phyloP scores from a whole-genome alignment of 1,284 basidiomycete genomes.

The Ustilago trichophora region DNA sequence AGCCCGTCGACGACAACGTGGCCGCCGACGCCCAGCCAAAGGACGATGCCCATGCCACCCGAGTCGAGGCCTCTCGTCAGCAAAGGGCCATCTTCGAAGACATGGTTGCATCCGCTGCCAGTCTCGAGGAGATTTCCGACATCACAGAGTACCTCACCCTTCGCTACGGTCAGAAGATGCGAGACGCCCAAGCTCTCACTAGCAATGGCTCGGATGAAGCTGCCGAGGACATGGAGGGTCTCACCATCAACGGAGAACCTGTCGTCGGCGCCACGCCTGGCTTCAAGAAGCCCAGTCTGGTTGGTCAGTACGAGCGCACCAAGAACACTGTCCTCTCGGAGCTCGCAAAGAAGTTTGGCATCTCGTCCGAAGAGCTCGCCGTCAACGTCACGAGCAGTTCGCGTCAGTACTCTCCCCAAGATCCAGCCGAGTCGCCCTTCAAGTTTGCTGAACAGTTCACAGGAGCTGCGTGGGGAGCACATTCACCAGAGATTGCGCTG shows the following conservation, averaged over 20 bases:
- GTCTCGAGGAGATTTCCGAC: conserved; percentile 88
- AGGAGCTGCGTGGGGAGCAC: conserved; percentile 42
- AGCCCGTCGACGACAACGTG: conserved; percentile 78
- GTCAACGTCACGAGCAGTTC: conserved; percentile 76
- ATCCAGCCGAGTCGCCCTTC: conserved; percentile 42
- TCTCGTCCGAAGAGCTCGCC: conserved; percentile 80
- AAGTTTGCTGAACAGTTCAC: conserved; percentile 62
- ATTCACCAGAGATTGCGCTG: conserved; percentile 49
- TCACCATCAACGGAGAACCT: conserved; percentile 29
- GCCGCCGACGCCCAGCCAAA: conserved; percentile 39
- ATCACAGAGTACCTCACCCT: conserved; percentile 89
- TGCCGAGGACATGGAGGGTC: conserved; percentile 67
- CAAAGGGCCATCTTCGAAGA: conserved; percentile 46
- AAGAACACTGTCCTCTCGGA: conserved; percentile 81
- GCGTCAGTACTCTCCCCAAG: conserved; percentile 75
- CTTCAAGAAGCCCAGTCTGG: conserved; percentile 83
- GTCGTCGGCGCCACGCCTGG: conserved; percentile 64
- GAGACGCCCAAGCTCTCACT: conserved; percentile 67
- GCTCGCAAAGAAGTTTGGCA: conserved; percentile 82
- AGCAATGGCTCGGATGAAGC: conserved; percentile 78
- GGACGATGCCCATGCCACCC: conserved; percentile 1
- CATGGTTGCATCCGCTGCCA: conserved; percentile 67
- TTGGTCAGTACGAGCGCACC: conserved; percentile 83
- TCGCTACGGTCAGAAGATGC: conserved; percentile 73
- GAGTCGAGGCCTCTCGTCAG: conserved; percentile 11